Percentiles rank a stretch among this genome's conserved stretches.
Evolutionary conservation across 73 alveolate species (phyloP).

Genomic region (Uronychia setigera): DNA sequence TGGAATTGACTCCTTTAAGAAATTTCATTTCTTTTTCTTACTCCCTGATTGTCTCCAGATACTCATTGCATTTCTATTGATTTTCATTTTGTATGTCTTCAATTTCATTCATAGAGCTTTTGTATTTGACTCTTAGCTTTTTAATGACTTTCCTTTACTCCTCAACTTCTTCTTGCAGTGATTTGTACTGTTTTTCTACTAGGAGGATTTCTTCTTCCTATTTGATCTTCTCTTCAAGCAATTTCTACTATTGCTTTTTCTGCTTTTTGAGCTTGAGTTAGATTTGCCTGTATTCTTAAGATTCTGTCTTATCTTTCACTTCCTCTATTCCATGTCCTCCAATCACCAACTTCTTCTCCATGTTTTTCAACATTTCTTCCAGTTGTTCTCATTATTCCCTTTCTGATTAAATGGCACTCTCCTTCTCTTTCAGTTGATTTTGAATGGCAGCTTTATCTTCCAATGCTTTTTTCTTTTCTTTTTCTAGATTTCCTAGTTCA

Average conservation of each 20-base stretch:
- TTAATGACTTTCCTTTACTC: conserved; percentile 50
- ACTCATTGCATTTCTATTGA: conserved; percentile 80
- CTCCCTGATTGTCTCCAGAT: conserved; percentile 80
- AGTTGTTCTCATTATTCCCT: not conserved
- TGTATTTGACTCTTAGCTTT: conserved; percentile 60
- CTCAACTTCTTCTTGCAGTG: conserved; percentile 62
- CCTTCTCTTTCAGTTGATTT: not conserved
- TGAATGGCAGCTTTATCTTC: too few relatives aligned
- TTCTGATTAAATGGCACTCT: not conserved
- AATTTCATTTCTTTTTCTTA: conserved; percentile 78
- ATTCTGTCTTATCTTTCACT: conserved; percentile 42
- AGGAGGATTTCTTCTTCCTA: conserved; percentile 68
- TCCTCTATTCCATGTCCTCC: conserved; percentile 66
- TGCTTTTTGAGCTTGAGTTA: conserved; percentile 67
- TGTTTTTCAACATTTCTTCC: conserved; percentile 43
- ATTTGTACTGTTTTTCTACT: conserved; percentile 63
- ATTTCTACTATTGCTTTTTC: conserved; percentile 57
- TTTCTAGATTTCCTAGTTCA: too few relatives aligned
- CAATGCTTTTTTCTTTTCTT: too few relatives aligned
- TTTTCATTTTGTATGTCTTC: conserved; percentile 89
- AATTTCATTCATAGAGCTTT: conserved; percentile 69
- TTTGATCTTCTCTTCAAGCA: conserved; percentile 35
- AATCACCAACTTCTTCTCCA: conserved; percentile 58
- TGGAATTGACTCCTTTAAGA: conserved; percentile 58
- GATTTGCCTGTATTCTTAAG: conserved; percentile 49